phyloP scores from a whole-genome alignment of 768 basidiomycete species.

The Russula lepida region DNA sequence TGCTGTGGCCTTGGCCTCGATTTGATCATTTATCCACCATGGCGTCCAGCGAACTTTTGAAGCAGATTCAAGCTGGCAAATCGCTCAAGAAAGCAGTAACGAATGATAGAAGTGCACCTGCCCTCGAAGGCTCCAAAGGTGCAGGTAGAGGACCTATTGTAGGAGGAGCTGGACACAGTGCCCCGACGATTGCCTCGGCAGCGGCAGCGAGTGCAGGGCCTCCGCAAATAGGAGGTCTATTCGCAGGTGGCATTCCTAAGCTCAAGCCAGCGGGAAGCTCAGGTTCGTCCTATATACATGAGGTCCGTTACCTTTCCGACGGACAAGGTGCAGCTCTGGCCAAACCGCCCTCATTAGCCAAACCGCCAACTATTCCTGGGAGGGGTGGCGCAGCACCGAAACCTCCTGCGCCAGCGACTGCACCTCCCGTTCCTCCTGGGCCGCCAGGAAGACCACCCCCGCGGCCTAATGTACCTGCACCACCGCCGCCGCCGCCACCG shows the following conservation, averaged over 20 bases:
- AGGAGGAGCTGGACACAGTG: slow-evolving; percentile 34
- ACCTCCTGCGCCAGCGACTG: slow-evolving; percentile 20
- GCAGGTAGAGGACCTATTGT: slow-evolving; percentile 27
- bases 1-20: neutral
- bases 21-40: slow-evolving; percentile 30
- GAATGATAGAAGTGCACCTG: slow-evolving; percentile 70
- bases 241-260: slow-evolving; percentile 89
- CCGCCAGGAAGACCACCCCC: slow-evolving; percentile 25
- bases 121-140: slow-evolving; percentile 40
- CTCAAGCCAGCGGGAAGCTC: slow-evolving; percentile 64
- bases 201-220: slow-evolving; percentile 37
- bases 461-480: slow-evolving; percentile 15
- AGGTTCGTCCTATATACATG: neutral
- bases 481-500: slow-evolving; percentile 22
- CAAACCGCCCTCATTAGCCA: slow-evolving; percentile 12
- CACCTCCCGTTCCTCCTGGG: slow-evolving; percentile 25
- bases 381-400: slow-evolving; percentile 31
- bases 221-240: slow-evolving; percentile 76
- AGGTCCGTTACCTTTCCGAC: neutral
- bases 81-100: slow-evolving; percentile 75
- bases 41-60: slow-evolving; percentile 69
- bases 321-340: slow-evolving; percentile 20
- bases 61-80: slow-evolving; percentile 78
- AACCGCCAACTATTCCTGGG: slow-evolving; percentile 26
- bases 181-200: slow-evolving; percentile 22